These are phyloP conservation scores for Hsuehochloa calcarea DNA, from an alignment of 176 grass and related monocot genomes.

Conservation along the genomic window DNA sequence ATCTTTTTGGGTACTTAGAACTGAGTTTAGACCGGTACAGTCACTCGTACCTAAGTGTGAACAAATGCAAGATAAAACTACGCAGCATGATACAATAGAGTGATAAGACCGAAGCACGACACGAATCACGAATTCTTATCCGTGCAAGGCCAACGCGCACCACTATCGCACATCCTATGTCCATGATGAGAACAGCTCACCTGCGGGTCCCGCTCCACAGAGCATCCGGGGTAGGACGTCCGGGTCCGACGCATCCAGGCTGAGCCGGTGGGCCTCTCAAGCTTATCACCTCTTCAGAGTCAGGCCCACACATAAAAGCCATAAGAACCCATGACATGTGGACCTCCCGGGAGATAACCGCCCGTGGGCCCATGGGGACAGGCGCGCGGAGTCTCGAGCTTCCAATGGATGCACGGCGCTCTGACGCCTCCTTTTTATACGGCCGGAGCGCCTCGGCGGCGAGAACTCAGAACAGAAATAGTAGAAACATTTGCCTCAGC, in stretches of 20 bases:
- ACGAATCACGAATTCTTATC: too few species aligned
- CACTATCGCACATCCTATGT: not conserved
- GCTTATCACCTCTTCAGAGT: not conserved
- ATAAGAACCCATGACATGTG: not conserved
- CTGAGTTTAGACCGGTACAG: too few species aligned
- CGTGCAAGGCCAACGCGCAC: too few species aligned
- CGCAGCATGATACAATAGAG: too few species aligned
- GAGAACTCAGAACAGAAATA: not conserved
- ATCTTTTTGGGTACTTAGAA: too few species aligned
- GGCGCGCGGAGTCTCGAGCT: not conserved
- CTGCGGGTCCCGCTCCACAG: not conserved
- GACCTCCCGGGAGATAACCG: not conserved
- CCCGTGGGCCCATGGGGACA: not conserved
- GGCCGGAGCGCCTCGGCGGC: not conserved
- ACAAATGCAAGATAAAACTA: too few species aligned
- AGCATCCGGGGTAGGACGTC: not conserved
- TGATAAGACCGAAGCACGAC: too few species aligned
- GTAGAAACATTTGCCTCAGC: not conserved
- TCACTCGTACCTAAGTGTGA: too few species aligned
- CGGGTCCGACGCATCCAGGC: not conserved
- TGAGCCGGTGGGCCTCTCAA: not conserved
- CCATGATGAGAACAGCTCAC: not conserved
- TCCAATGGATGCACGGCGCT: not conserved
- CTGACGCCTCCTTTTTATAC: not conserved
- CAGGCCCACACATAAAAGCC: not conserved